phyloP scores from a whole-genome alignment of 306 rosid species.

The Ormosia emarginata region DNA sequence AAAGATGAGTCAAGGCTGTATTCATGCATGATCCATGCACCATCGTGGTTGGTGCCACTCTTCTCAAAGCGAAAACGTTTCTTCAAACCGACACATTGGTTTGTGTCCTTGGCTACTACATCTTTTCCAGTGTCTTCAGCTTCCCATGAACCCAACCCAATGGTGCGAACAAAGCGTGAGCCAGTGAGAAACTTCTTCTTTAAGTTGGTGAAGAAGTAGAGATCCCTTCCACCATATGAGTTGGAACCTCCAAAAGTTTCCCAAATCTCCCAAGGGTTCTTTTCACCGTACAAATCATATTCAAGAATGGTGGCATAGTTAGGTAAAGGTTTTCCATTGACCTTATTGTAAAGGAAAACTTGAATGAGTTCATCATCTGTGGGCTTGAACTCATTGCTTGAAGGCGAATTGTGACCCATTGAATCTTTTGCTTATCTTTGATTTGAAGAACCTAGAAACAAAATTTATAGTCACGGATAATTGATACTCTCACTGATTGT shows the following conservation, averaged over 20 bases:
- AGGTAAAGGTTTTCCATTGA: neutral
- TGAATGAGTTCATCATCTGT: neutral
- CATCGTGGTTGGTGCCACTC: neutral
- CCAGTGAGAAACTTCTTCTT: neutral
- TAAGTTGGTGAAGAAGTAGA: neutral
- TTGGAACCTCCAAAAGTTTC: neutral
- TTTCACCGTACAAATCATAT: neutral
- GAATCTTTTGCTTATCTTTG: neutral
- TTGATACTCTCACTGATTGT: too few relatives aligned
- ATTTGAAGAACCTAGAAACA: too few relatives aligned
- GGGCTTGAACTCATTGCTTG: neutral
- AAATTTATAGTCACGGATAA: too few relatives aligned
- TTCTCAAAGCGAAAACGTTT: neutral
- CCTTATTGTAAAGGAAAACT: neutral
- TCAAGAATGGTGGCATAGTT: neutral
- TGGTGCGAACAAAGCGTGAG: neutral
- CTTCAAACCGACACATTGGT: neutral
- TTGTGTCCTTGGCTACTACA: neutral
- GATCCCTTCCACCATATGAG: neutral
- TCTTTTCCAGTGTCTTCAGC: neutral
- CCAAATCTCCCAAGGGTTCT: neutral
- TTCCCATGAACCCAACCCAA: constrained; percentile 20
- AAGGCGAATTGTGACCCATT: neutral
- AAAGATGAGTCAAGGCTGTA: neutral
- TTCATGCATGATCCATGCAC: constrained; percentile 12